A percentile compares a stretch with the other conserved stretches of the same genome.
phyloP scores from a whole-genome alignment of 2,329 filamentous ascomycete genomes.

The Ilyonectria robusta region DNA sequence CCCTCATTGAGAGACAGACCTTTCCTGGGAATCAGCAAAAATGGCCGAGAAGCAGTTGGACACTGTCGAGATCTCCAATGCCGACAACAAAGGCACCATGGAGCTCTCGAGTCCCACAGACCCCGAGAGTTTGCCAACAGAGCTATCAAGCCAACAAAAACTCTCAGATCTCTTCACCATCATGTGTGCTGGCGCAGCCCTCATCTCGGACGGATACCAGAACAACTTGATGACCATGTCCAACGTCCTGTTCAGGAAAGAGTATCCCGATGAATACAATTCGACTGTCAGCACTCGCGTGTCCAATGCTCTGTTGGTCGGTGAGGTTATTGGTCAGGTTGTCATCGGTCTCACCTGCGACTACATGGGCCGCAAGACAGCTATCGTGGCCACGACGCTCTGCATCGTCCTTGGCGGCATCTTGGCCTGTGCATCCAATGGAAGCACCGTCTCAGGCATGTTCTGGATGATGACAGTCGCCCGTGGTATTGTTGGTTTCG shows the following conservation, averaged over 20 bases:
- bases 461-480: constrained; percentile 67
- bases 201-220: constrained; percentile 55
- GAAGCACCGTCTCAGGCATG: constrained; percentile 62
- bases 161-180: constrained; percentile 30
- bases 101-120: not conserved
- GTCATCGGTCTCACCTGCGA: constrained; percentile 61
- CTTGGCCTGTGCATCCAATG: constrained; percentile 61
- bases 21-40: not conserved
- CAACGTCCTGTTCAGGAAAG: constrained; percentile 50
- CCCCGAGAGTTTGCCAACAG: not conserved
- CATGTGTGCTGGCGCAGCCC: constrained; percentile 51
- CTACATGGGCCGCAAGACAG: constrained; percentile 63
- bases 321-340: constrained; percentile 60
- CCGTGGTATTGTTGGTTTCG: constrained; percentile 64
- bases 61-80: not conserved
- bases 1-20: not conserved
- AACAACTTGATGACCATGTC: constrained; percentile 56
- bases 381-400: constrained; percentile 61
- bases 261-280: constrained; percentile 54
- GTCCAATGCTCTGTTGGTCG: constrained; percentile 58
- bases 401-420: constrained; percentile 63
- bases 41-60: constrained; percentile 20
- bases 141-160: not conserved
- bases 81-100: constrained; percentile 7
- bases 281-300: constrained; percentile 56